These are phyloP conservation scores for Lepidium africanum DNA, from an alignment of 345 rosid species.

Conservation along the genomic window DNA sequence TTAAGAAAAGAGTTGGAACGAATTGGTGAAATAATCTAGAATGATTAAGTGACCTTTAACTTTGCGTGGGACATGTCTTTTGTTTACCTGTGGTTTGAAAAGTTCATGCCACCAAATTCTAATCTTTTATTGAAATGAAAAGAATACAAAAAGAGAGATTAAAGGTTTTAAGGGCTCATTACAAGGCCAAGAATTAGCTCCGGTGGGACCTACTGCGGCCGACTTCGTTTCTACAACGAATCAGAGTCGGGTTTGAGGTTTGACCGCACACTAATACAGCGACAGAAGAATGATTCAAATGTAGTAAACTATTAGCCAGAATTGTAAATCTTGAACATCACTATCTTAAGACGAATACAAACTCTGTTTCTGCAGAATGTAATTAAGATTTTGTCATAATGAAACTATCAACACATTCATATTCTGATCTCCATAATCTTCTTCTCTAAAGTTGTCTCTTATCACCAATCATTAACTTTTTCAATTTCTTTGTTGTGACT, in stretches of 20 bases:
- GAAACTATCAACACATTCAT: constrained; percentile 17
- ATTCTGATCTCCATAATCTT: not conserved
- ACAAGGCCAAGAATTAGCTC: constrained; percentile 20
- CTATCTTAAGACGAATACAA: not conserved
- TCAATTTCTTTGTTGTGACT: not conserved
- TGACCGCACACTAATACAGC: not conserved
- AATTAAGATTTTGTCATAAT: not conserved
- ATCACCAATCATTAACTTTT: not conserved
- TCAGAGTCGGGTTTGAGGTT: not conserved
- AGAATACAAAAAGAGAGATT: constrained; percentile 9
- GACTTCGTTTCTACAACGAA: constrained; percentile 17
- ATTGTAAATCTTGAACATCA: not conserved
- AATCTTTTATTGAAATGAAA: not conserved
- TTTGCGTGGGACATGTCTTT: constrained; percentile 25
- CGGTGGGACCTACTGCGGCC: constrained; percentile 26
- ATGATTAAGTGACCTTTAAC: constrained; percentile 15
- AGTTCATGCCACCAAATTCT: constrained; percentile 13
- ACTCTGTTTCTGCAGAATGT: not conserved
- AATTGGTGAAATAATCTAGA: constrained; percentile 18
- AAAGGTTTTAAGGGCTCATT: constrained; percentile 14
- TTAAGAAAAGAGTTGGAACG: constrained; percentile 24
- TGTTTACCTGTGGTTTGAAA: constrained; percentile 18
- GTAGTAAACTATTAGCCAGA: not conserved
- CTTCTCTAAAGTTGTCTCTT: not conserved
- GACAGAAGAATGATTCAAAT: not conserved